Percentiles rank a stretch among this genome's conserved stretches.
Conservation (phyloP, 2,329 filamentous ascomycete genomes). For the Diaporthe humulicola region DNA sequence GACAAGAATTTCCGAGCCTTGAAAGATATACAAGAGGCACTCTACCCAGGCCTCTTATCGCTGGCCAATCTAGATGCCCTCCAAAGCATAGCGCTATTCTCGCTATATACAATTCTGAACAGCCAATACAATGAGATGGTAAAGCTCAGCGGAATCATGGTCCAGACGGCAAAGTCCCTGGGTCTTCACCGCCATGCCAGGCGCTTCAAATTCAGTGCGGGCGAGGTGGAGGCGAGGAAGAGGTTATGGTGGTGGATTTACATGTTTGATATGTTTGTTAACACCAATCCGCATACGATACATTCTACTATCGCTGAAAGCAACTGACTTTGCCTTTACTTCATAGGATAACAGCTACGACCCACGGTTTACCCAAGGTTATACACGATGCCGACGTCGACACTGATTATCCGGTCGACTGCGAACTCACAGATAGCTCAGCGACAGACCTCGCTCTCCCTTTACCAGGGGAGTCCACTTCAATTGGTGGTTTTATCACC, state of each 20-base stretch:
- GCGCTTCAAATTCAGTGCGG: constrained; percentile 21
- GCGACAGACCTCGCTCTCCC: constrained; percentile 9
- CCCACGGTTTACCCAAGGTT: background rate
- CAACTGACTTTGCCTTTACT: background rate
- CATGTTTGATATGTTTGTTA: constrained; percentile 23
- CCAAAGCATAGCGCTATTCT: constrained; percentile 13
- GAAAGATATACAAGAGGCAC: background rate
- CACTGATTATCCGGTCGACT: constrained; percentile 6
- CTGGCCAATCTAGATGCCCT: constrained; percentile 24
- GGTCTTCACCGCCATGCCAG: constrained; percentile 32
- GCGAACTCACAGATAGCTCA: constrained; percentile 9
- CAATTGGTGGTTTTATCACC: background rate
- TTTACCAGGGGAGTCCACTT: constrained; percentile 8
- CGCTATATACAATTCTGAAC: background rate
- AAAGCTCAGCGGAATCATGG: constrained; percentile 21
- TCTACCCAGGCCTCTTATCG: background rate
- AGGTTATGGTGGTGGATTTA: constrained; percentile 34
- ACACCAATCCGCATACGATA: background rate
- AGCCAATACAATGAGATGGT: constrained; percentile 25
- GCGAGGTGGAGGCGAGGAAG: constrained; percentile 14
- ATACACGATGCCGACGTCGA: constrained; percentile 15
- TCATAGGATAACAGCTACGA: constrained; percentile 15
- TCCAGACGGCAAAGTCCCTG: constrained; percentile 21
- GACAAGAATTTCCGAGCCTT: background rate
- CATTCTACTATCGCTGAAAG: background rate